Percentiles rank a stretch among this genome's conserved stretches.
Evolutionary conservation across 73 alveolate genomes (phyloP).

Genomic region (Tetrahymena borealis): DNA sequence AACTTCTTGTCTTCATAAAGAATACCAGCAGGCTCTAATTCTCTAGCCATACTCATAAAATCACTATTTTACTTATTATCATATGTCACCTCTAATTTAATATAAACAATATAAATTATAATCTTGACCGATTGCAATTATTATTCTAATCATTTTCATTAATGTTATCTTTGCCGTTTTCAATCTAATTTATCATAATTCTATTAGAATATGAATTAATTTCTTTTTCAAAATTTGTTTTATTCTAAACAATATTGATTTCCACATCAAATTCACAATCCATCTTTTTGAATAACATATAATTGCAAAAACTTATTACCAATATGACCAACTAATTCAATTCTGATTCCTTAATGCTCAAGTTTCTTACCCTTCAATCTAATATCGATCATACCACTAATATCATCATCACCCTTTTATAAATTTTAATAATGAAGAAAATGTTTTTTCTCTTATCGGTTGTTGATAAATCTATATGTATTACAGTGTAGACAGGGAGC

Average conservation of each 20-base stretch:
- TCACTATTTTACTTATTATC: constrained; percentile 34
- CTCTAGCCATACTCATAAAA: constrained; percentile 46
- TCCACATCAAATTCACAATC: too few relatives aligned
- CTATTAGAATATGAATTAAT: too few relatives aligned
- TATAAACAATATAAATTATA: too few relatives aligned
- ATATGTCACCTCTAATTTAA: constrained; percentile 30
- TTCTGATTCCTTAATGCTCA: constrained; percentile 35
- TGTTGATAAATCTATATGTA: neutral
- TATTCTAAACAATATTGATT: too few relatives aligned
- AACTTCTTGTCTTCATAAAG: constrained; percentile 19
- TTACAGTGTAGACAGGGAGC: constrained; percentile 37
- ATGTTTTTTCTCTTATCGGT: neutral
- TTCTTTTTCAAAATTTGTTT: too few relatives aligned
- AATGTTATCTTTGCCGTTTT: too few relatives aligned
- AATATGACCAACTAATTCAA: constrained; percentile 37
- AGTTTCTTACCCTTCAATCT: constrained; percentile 23
- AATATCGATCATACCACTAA: constrained; percentile 28
- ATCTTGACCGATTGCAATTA: too few relatives aligned
- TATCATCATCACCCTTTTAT: constrained; percentile 41
- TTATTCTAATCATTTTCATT: too few relatives aligned
- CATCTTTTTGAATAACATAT: too few relatives aligned
- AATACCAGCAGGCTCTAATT: constrained; percentile 41
- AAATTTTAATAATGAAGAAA: neutral
- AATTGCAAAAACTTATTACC: constrained; percentile 12
- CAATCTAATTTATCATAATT: too few relatives aligned